A percentile compares a stretch with the other conserved stretches of the same genome.
phyloP scores from a whole-genome alignment of 768 basidiomycete genomes.

The Symmetrospora coprosmae region DNA sequence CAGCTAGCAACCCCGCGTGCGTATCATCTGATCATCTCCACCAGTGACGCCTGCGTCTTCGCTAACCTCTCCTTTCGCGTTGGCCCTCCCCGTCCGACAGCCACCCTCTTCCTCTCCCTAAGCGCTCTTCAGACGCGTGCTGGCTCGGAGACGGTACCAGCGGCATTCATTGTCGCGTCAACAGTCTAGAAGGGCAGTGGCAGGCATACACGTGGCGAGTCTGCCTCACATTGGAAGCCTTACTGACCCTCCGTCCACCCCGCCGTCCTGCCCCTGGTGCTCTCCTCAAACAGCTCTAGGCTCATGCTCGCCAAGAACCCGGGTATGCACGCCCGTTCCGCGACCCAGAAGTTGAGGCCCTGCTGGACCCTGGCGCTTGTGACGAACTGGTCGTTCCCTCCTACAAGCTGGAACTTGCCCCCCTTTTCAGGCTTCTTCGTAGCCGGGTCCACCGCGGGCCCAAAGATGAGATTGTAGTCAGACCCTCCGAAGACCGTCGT shows the following conservation, averaged over 20 bases:
- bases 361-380: conserved; percentile 58
- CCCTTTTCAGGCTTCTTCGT: background rate
- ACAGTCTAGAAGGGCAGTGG: too few species aligned
- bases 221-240: too few species aligned
- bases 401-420: conserved; percentile 26
- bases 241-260: conserved; percentile 8
- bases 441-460: conserved; percentile 26
- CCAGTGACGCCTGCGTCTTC: too few species aligned
- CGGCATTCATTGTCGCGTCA: too few species aligned
- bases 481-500: conserved; percentile 69
- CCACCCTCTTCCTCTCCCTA: too few species aligned
- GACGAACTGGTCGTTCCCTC: conserved; percentile 35
- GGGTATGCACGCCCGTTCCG: conserved; percentile 24
- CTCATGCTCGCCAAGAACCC: conserved; percentile 31
- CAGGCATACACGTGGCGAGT: too few species aligned
- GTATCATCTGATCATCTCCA: too few species aligned
- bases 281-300: conserved; percentile 22
- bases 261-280: conserved; percentile 11
- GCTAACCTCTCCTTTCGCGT: too few species aligned
- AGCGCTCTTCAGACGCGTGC: too few species aligned
- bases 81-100: too few species aligned
- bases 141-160: too few species aligned
- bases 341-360: conserved; percentile 47
- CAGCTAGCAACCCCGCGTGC: too few species aligned
- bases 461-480: conserved; percentile 57